A percentile compares a stretch with the other conserved stretches of the same genome.
phyloP scores from a whole-genome alignment of 1,284 basidiomycete species.

The Sporisorium exsertum region DNA sequence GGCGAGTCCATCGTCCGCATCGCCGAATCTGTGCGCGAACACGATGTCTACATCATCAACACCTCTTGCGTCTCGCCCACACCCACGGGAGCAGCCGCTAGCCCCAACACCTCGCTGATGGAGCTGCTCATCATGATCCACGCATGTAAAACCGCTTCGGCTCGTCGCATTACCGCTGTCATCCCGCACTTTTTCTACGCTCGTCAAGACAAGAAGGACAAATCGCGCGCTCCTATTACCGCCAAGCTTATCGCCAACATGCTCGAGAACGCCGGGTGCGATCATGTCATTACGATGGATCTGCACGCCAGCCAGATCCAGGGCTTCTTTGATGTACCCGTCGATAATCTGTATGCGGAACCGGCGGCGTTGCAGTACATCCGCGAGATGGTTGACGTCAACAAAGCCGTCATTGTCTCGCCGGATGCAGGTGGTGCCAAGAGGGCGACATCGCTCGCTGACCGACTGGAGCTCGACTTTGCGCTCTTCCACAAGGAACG shows the following conservation, averaged over 20 bases:
- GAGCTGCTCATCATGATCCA: constrained; percentile 99
- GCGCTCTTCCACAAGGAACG: constrained; percentile 99
- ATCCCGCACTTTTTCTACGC: constrained; percentile 70
- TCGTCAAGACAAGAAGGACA: constrained; percentile 96
- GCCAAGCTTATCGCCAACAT: constrained; percentile 99
- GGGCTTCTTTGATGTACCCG: constrained; percentile 99
- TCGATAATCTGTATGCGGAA: constrained; percentile 99
- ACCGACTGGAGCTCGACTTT: constrained; percentile 95
- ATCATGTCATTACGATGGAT: constrained; percentile 81
- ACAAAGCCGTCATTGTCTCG: constrained; percentile 93
- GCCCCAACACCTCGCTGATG: constrained; percentile 80
- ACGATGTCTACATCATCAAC: constrained; percentile 99
- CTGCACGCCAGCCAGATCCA: constrained; percentile 72
- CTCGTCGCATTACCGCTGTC: constrained; percentile 94
- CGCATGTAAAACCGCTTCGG: constrained; percentile 88
- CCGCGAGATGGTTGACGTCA: constrained; percentile 86
- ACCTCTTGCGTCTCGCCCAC: constrained; percentile 80
- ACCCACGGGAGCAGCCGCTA: constrained; percentile 52
- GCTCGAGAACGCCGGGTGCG: constrained; percentile 95
- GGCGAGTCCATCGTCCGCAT: constrained; percentile 94
- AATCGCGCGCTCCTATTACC: constrained; percentile 96
- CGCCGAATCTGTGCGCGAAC: constrained; percentile 93
- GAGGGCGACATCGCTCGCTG: constrained; percentile 96
- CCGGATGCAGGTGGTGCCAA: constrained; percentile 99
- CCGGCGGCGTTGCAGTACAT: constrained; percentile 96